Evolutionary conservation across 371 early-diverging fungal species (phyloP).

Genomic region (Mortierella sp.): DNA sequence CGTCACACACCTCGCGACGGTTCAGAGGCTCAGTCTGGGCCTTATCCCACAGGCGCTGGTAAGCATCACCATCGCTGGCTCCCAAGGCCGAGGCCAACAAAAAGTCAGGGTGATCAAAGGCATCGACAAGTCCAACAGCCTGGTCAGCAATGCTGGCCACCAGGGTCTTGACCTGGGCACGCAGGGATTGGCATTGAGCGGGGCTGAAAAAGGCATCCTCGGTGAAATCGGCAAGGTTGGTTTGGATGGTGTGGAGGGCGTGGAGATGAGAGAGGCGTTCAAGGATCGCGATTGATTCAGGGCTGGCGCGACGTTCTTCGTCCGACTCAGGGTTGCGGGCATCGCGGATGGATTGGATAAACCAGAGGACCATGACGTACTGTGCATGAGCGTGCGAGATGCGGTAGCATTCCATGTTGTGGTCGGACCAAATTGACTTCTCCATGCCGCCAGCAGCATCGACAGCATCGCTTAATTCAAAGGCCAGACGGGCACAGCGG

Average conservation of each 20-base stretch:
- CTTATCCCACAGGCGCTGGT: slow-evolving; percentile 69
- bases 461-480: slow-evolving; percentile 66
- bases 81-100: slow-evolving; percentile 82
- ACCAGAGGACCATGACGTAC: slow-evolving; percentile 73
- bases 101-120: slow-evolving; percentile 83
- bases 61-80: slow-evolving; percentile 81
- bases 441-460: slow-evolving; percentile 68
- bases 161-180: slow-evolving; percentile 61
- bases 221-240: slow-evolving; percentile 75
- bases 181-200: slow-evolving; percentile 66
- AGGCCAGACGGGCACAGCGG: slow-evolving; percentile 74
- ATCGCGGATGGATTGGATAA: slow-evolving; percentile 65
- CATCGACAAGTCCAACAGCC: slow-evolving; percentile 81
- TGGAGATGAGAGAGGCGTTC: slow-evolving; percentile 66
- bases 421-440: slow-evolving; percentile 67
- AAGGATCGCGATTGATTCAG: slow-evolving; percentile 59
- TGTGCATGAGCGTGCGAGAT: slow-evolving; percentile 79
- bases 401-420: slow-evolving; percentile 68
- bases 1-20: slow-evolving; percentile 66
- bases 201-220: slow-evolving; percentile 63
- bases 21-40: slow-evolving; percentile 80
- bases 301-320: slow-evolving; percentile 43
- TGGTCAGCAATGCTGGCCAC: slow-evolving; percentile 77
- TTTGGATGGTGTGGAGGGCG: slow-evolving; percentile 75
- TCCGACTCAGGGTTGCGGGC: slow-evolving; percentile 47